These are phyloP conservation scores for Ochetophila trinervis DNA, from an alignment of 306 rosid species.

Conservation along the genomic window DNA sequence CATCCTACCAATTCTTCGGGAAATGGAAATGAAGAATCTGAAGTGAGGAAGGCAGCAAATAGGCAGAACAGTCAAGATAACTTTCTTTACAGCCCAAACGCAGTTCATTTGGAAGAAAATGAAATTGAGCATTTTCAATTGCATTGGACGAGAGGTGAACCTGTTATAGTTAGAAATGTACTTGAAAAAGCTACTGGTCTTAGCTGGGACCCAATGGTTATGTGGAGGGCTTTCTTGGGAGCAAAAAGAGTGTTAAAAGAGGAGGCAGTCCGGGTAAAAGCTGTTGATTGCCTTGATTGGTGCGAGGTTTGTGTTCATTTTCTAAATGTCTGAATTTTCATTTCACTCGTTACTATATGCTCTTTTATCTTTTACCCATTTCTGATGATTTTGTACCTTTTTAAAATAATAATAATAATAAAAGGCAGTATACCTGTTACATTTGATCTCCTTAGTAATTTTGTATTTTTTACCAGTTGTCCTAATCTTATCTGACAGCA, in stretches of 20 bases:
- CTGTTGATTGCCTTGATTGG: slow-evolving; percentile 59
- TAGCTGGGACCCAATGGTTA: slow-evolving; percentile 78
- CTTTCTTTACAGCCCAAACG: slow-evolving; percentile 55
- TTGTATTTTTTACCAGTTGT: no score
- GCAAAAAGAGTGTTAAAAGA: slow-evolving; percentile 44
- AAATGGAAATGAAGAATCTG: slow-evolving; percentile 25
- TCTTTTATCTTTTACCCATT: no score
- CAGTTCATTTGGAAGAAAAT: slow-evolving; percentile 30
- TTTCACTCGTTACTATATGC: no score
- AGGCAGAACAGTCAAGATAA: slow-evolving; percentile 46
- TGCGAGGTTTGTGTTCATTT: slow-evolving; percentile 38
- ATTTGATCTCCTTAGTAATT: no score
- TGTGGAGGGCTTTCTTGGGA: slow-evolving; percentile 62
- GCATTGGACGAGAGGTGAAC: slow-evolving; percentile 66
- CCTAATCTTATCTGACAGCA: no score
- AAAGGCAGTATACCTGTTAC: no score
- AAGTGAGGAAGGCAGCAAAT: slow-evolving; percentile 48
- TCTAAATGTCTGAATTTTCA: slow-evolving; percentile 5
- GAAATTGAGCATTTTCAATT: slow-evolving; percentile 54
- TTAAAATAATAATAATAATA: no score
- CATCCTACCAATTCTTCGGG: slow-evolving; percentile 24
- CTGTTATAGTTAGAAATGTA: slow-evolving; percentile 50
- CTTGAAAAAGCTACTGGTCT: slow-evolving; percentile 55
- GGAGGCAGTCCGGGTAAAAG: slow-evolving; percentile 41
- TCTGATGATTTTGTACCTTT: no score